phyloP scores from a whole-genome alignment of 305 asterid species.

The Rubia peregrina region DNA sequence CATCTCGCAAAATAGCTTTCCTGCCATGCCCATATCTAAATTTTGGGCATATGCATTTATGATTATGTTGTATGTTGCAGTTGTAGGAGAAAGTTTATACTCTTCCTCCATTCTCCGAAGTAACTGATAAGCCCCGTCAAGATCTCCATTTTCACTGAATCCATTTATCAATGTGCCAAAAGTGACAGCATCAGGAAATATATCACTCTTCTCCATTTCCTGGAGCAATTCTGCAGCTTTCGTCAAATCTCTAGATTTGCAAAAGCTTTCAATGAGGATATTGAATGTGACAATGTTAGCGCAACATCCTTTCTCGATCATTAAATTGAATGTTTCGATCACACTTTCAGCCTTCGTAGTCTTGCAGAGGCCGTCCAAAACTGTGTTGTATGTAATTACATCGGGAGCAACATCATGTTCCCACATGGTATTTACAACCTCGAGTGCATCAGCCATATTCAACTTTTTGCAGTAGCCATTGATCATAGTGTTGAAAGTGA shows the following conservation, averaged over 20 bases:
- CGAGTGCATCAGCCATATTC: constrained; percentile 64
- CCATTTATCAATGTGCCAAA: constrained; percentile 77
- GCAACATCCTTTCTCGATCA: constrained; percentile 66
- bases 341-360: constrained; percentile 57
- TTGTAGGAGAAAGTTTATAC: constrained; percentile 46
- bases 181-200: constrained; percentile 62
- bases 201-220: constrained; percentile 52
- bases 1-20: constrained; percentile 60
- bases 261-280: constrained; percentile 75
- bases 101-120: constrained; percentile 54
- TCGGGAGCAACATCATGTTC: constrained; percentile 63
- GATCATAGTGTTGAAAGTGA: constrained; percentile 81
- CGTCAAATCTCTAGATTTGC: constrained; percentile 51
- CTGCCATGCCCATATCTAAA: constrained; percentile 51
- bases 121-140: constrained; percentile 53
- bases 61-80: constrained; percentile 63
- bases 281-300: constrained; percentile 79
- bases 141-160: constrained; percentile 54
- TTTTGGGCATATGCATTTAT: constrained; percentile 55
- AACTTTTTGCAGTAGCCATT: constrained; percentile 83
- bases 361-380: constrained; percentile 85
- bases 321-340: constrained; percentile 57
- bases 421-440: constrained; percentile 62
- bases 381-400: constrained; percentile 70
- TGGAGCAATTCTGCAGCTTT: constrained; percentile 57